Evolutionary conservation across 169 alveolate genomes (phyloP).

Genomic region (Prorocentrum cordatum): DNA sequence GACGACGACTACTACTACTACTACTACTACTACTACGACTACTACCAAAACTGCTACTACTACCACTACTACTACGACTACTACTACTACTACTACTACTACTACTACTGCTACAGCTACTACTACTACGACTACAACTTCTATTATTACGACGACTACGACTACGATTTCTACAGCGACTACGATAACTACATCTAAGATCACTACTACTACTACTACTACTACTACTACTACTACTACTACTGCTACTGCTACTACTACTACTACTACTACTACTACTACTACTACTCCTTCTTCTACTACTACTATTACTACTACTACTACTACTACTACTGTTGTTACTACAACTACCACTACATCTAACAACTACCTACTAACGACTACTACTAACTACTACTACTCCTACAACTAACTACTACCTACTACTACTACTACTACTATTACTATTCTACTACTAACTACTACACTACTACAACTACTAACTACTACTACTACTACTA

Average conservation of each 20-base stretch:
- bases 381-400: too few species aligned
- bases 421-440: too few species aligned
- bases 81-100: not conserved
- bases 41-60: not conserved
- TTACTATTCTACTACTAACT: too few species aligned
- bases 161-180: not conserved
- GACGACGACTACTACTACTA: not conserved
- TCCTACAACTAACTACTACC: too few species aligned
- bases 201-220: not conserved
- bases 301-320: too few species aligned
- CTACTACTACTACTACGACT: not conserved
- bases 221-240: not conserved
- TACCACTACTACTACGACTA: not conserved
- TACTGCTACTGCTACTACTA: not conserved
- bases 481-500: too few species aligned
- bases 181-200: not conserved
- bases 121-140: not conserved
- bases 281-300: too few species aligned
- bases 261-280: not conserved
- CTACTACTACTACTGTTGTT: too few species aligned
- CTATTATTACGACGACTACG: not conserved
- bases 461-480: too few species aligned
- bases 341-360: too few species aligned
- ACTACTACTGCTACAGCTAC: not conserved
- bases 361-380: too few species aligned